phyloP scores from a whole-genome alignment of 306 rosid genomes.

The Corylus avellana region DNA sequence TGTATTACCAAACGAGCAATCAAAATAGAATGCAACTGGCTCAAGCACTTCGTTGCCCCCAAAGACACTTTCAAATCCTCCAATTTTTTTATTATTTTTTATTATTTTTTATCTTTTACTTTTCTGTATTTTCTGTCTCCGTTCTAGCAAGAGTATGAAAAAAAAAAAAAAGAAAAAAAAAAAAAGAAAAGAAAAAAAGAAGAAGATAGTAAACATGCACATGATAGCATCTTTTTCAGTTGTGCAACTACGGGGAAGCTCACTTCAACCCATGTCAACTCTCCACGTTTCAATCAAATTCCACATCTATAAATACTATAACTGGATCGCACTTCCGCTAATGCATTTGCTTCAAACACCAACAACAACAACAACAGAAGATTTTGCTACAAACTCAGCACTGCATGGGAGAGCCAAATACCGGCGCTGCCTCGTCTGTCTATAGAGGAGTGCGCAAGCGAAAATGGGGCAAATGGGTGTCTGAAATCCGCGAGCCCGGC shows the following conservation, averaged over 20 bases:
- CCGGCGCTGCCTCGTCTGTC: constrained; percentile 55
- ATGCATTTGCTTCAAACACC: not conserved
- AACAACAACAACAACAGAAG: not conserved
- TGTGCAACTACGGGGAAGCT: constrained; percentile 62
- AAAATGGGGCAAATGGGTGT: constrained; percentile 98
- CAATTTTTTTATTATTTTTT: not conserved
- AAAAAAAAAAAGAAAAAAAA: not conserved
- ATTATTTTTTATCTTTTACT: not conserved
- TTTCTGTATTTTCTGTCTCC: not conserved
- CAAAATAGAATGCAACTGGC: not conserved
- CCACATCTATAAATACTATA: constrained; percentile 56
- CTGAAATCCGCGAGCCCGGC: constrained; percentile 91
- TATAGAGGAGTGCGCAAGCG: constrained; percentile 94
- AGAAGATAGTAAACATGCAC: constrained; percentile 8
- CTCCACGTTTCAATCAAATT: constrained; percentile 27
- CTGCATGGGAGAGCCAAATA: constrained; percentile 45
- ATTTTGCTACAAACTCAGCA: not conserved
- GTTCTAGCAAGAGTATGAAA: not conserved
- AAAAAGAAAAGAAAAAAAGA: not conserved
- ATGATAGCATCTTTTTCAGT: not conserved
- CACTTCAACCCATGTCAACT: constrained; percentile 4
- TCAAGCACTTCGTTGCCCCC: not conserved
- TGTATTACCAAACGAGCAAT: not conserved
- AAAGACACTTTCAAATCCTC: not conserved
- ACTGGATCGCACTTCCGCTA: constrained; percentile 20